Conservation (phyloP, 768 basidiomycete species). For the Lepiota subincarnata region DNA sequence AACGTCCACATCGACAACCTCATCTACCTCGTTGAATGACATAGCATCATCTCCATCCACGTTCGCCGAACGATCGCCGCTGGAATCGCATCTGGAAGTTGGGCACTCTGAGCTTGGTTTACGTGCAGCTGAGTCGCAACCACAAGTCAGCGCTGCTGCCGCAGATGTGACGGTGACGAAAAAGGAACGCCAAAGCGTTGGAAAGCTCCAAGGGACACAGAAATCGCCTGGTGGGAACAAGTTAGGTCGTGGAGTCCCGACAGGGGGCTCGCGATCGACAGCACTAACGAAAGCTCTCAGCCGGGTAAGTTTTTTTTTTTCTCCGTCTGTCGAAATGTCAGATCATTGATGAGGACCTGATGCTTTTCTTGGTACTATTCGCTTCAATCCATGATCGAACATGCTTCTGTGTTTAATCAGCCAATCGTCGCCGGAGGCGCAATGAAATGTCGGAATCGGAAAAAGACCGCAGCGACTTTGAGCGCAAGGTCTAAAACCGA, state of each 20-base stretch:
- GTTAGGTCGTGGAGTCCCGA: neutral
- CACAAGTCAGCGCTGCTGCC: neutral
- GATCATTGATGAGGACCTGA: conserved; percentile 17
- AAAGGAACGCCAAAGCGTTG: neutral
- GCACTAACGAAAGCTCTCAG: neutral
- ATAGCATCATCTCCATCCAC: conserved; percentile 1
- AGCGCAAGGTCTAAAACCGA: neutral
- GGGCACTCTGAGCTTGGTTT: conserved; percentile 6
- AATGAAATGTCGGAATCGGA: conserved; percentile 11
- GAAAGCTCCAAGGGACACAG: neutral
- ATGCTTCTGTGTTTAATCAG: neutral
- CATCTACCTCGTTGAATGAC: conserved; percentile 1
- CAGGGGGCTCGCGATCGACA: neutral
- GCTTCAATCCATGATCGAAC: conserved; percentile 1
- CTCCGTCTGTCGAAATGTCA: neutral
- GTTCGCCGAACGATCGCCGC: conserved; percentile 5
- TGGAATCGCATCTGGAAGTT: conserved; percentile 10
- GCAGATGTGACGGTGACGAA: neutral
- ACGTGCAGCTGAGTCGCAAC: neutral
- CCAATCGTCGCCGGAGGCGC: conserved; percentile 2
- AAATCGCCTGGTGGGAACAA: neutral
- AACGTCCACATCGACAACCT: neutral
- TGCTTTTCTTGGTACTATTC: conserved; percentile 2
- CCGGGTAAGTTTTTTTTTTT: neutral
- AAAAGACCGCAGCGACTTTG: conserved; percentile 3